Evolutionary conservation across 768 basidiomycete genomes (phyloP).

Genomic region (Suillus lakei): DNA sequence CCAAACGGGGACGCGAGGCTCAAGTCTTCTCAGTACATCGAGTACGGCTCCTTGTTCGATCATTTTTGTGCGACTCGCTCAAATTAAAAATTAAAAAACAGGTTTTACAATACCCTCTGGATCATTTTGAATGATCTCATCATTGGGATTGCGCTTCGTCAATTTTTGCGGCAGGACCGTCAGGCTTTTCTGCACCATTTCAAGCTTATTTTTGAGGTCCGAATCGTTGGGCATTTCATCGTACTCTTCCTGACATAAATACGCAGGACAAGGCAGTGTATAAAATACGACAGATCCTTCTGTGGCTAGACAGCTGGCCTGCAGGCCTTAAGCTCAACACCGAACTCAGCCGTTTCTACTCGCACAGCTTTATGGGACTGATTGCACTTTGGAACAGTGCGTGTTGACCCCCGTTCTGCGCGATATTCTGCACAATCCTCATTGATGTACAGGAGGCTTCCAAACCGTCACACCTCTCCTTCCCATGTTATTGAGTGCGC

Average conservation of each 20-base stretch:
- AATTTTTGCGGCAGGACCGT: slow-evolving; percentile 74
- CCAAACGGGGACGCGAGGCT: slow-evolving; percentile 36
- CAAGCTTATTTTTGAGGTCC: slow-evolving; percentile 47
- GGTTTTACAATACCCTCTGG: slow-evolving; percentile 93
- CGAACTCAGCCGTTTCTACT: slow-evolving; percentile 86
- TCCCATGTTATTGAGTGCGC: slow-evolving; percentile 33
- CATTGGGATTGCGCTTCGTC: slow-evolving; percentile 74
- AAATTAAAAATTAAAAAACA: too few species aligned
- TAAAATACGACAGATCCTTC: slow-evolving; percentile 55
- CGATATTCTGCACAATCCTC: not conserved
- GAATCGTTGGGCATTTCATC: not conserved
- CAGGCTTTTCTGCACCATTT: slow-evolving; percentile 46
- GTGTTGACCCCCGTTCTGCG: slow-evolving; percentile 31
- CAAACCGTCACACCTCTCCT: slow-evolving; percentile 31
- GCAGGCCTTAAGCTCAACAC: slow-evolving; percentile 96
- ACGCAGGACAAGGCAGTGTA: slow-evolving; percentile 25
- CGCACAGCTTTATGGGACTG: slow-evolving; percentile 68
- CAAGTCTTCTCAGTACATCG: slow-evolving; percentile 68
- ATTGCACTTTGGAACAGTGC: slow-evolving; percentile 75
- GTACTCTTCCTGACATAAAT: slow-evolving; percentile 4
- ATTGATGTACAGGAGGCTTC: slow-evolving; percentile 20
- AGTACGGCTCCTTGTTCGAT: slow-evolving; percentile 39
- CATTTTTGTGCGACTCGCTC: not conserved
- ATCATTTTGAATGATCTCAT: slow-evolving; percentile 89
- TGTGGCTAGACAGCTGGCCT: slow-evolving; percentile 95